A percentile compares a stretch with the other conserved stretches of the same genome.
Evolutionary conservation across 78 protist species (phyloP).

Genomic region (Guillardia theta): DNA sequence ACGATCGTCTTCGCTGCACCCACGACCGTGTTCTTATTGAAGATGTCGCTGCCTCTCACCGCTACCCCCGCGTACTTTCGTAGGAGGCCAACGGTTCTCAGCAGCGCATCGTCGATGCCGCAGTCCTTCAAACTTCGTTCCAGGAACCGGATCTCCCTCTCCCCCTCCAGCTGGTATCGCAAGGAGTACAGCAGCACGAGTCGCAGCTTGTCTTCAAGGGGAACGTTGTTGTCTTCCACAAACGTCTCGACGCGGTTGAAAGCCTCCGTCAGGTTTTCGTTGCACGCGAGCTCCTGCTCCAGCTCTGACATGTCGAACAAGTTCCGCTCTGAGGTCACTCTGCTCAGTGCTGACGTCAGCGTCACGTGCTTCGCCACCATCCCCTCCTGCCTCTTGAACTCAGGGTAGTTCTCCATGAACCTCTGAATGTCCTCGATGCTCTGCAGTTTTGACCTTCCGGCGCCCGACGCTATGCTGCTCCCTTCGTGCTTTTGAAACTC

Average conservation of each 20-base stretch:
- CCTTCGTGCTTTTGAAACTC: not conserved
- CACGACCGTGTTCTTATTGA: not conserved
- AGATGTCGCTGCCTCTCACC: not conserved
- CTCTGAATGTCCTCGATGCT: slow-evolving; percentile 77
- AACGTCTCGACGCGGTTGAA: not conserved
- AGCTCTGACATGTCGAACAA: slow-evolving; percentile 59
- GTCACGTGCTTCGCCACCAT: slow-evolving; percentile 66
- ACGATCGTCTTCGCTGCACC: not conserved
- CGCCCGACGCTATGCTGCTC: not conserved
- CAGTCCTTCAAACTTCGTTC: not conserved
- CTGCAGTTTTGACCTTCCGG: not conserved
- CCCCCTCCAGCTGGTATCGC: slow-evolving; percentile 47
- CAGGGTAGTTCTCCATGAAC: slow-evolving; percentile 91
- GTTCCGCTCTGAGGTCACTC: not conserved
- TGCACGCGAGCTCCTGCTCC: slow-evolving; percentile 91
- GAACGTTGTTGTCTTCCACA: not conserved
- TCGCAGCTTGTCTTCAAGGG: not conserved
- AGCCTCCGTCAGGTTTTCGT: slow-evolving; percentile 45
- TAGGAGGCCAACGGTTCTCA: not conserved
- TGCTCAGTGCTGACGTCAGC: not conserved
- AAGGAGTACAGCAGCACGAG: slow-evolving; percentile 76
- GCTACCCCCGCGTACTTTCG: not conserved
- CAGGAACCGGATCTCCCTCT: not conserved
- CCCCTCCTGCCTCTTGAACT: slow-evolving; percentile 78
- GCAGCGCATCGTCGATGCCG: not conserved